Base-by-base conservation (phyloP, 1,139 yeast species). In the Nadsonia commutata region DNA sequence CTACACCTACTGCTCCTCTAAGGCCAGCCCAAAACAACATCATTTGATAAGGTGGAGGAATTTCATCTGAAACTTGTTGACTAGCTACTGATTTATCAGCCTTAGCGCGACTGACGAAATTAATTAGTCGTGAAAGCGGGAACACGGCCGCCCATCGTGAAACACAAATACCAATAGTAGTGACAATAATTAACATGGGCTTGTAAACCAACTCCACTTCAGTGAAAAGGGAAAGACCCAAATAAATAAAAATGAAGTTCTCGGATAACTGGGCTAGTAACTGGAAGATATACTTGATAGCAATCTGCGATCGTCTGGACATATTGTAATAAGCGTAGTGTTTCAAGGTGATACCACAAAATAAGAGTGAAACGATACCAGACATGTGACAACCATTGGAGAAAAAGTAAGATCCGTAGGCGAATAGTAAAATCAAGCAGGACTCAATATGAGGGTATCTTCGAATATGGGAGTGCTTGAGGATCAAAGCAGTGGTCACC, bases 11-110 rank as follows among this genome's bases (percentile, higher is more conserved):
- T 1, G 99, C 99, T 47, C 99, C 99, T 57, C 99, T 72, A 47
- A 93, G 69, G 4, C 99, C 99, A 1, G 98, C 98, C 99, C 99
- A 93, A 62, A 93, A 93, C 40, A 93, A 84, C 98, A 93, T 90
- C 85, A 88, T 85, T 64, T 93, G 98, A 61, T 93, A 93, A 47
- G 83, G 85, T 54, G 85, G 93, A 19, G 95, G 90, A 48, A 93
- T 86, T 63, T 88, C 97, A 54, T 88, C 96, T 1, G 83, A 81
- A n/a, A 70, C 64, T 4, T 46, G 46, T 11, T 44, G 40, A 4
- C 46, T 43, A 38, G 51, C 49, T 38, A 33, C 38, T 16, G 36
- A 47, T 37, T 37, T 18, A 3, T 41, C 44, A 19, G 47, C 38
- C 52, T 80, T 72, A 18, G 82, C 68, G 43, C 80, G 71, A 54